Evolutionary conservation across 148 eudicot species (phyloP).

Genomic region (Arbutus unedo): DNA sequence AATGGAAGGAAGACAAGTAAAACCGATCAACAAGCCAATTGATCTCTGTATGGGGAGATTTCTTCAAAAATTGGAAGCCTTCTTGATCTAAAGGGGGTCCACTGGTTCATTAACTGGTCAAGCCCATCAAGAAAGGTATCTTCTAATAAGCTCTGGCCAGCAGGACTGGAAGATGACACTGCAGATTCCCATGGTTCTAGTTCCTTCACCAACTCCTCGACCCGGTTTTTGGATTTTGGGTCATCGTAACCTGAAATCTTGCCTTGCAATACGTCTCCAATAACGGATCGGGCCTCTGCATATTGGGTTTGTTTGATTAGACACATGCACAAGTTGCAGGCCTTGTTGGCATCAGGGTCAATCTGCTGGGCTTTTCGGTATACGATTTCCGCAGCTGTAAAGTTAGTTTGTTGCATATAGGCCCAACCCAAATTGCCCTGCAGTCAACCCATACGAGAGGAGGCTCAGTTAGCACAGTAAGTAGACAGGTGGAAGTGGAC

Average conservation of each 20-base stretch:
- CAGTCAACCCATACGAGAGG: constrained; percentile 11
- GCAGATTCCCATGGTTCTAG: constrained; percentile 24
- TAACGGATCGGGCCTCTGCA: constrained; percentile 30
- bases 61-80: constrained; percentile 55
- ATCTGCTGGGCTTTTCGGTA: constrained; percentile 46
- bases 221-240: constrained; percentile 33
- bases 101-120: constrained; percentile 38
- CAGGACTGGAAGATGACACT: neutral
- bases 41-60: constrained; percentile 40
- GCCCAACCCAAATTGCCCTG: constrained; percentile 66
- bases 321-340: constrained; percentile 46
- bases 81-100: constrained; percentile 33
- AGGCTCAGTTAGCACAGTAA: neutral
- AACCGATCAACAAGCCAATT: constrained; percentile 28
- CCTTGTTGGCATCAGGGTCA: constrained; percentile 54
- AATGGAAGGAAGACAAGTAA: neutral
- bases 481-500: neutral
- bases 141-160: constrained; percentile 25
- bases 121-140: constrained; percentile 37
- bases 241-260: constrained; percentile 37
- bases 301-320: constrained; percentile 34
- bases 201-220: constrained; percentile 38
- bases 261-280: constrained; percentile 30
- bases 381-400: constrained; percentile 43
- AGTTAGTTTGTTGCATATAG: constrained; percentile 47